A percentile compares a stretch with the other conserved stretches of the same genome.
phyloP scores from a whole-genome alignment of 805 yeast genomes.

The Saccharomycopsis babjevae region DNA sequence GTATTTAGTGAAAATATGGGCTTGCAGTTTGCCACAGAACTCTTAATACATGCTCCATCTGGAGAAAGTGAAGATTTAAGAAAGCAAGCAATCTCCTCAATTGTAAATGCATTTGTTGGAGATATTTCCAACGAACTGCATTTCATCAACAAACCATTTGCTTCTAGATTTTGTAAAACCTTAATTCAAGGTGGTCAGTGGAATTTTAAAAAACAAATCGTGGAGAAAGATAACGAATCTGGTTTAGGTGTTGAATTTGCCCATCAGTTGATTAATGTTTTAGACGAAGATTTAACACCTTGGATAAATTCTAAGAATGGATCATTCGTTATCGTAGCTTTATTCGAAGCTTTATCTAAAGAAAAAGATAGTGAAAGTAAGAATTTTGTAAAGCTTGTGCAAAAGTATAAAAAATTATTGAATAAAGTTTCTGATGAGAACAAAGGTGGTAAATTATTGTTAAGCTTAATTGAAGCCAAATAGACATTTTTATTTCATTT shows the following conservation, averaged over 20 bases:
- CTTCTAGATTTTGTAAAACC: conserved; percentile 63
- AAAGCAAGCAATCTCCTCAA: conserved; percentile 37
- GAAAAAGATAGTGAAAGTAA: conserved; percentile 33
- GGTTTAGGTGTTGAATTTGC: conserved; percentile 56
- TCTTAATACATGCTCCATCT: conserved; percentile 42
- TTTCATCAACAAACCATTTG: conserved; percentile 59
- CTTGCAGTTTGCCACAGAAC: conserved; percentile 73
- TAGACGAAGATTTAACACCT: conserved; percentile 37
- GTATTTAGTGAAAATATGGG: conserved; percentile 66
- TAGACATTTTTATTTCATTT: background rate
- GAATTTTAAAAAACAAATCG: conserved; percentile 51
- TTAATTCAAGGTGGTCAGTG: conserved; percentile 81
- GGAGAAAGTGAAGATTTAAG: conserved; percentile 34
- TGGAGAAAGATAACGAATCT: conserved; percentile 34
- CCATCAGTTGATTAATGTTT: conserved; percentile 14
- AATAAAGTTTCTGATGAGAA: conserved; percentile 37
- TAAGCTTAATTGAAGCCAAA: conserved; percentile 26
- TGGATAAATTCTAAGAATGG: conserved; percentile 68
- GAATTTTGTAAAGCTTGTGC: conserved; percentile 43
- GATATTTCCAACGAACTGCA: conserved; percentile 60
- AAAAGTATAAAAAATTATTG: conserved; percentile 36
- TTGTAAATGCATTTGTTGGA: conserved; percentile 50
- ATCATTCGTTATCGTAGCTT: conserved; percentile 71
- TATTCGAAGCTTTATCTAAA: conserved; percentile 54
- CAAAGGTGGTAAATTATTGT: conserved; percentile 54